phyloP scores from a whole-genome alignment of 129 eudicot genomes.

The Flaveria robusta region DNA sequence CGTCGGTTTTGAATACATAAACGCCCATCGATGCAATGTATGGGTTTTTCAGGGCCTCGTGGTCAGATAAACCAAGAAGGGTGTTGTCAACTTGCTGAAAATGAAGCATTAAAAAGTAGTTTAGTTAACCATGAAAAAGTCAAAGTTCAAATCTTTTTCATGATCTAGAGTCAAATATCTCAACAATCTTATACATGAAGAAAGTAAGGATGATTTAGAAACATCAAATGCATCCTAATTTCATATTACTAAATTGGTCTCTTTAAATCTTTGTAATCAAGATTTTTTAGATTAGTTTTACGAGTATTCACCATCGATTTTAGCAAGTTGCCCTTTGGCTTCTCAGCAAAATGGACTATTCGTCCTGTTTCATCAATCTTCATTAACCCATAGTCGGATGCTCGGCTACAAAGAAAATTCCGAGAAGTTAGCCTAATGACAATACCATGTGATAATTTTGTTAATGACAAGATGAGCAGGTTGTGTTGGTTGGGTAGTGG shows the following conservation, averaged over 20 bases:
- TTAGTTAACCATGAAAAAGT: constrained; percentile 11
- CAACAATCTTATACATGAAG: too few species aligned
- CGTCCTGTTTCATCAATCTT: constrained; percentile 72
- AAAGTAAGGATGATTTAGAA: too few species aligned
- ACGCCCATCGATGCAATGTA: constrained; percentile 97
- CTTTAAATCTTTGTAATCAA: neutral
- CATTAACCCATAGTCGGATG: constrained; percentile 84
- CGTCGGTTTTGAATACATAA: constrained; percentile 82
- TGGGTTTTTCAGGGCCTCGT: constrained; percentile 58
- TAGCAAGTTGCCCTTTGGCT: constrained; percentile 76
- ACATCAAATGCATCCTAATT: neutral
- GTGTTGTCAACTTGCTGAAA: constrained; percentile 87
- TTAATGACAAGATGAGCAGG: neutral
- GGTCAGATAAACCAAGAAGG: constrained; percentile 65
- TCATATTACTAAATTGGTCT: neutral
- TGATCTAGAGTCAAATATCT: neutral
- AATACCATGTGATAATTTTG: neutral
- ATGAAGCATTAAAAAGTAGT: constrained; percentile 4
- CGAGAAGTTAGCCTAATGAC: neutral
- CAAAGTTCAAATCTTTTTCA: neutral
- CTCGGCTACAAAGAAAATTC: constrained; percentile 53
- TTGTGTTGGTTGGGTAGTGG: neutral
- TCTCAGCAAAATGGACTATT: constrained; percentile 71
- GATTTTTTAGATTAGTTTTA: constrained; percentile 1
- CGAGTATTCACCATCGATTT: constrained; percentile 58